Evolutionary conservation across 164 flowering plant genomes (phyloP).

Genomic region (Magnolia sinica): DNA sequence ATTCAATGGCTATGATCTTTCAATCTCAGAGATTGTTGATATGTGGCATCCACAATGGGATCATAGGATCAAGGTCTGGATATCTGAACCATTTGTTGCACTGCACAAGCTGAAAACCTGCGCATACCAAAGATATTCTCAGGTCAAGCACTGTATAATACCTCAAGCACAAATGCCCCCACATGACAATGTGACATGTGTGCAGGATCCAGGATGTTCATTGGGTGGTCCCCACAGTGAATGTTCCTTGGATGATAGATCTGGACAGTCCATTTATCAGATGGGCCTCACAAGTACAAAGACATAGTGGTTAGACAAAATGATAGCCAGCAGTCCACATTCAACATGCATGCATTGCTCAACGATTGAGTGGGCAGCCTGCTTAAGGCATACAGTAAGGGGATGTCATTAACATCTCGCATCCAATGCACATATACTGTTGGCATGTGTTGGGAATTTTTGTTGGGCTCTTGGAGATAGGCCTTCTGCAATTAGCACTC

Average conservation of each 20-base stretch:
- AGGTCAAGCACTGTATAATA: not conserved
- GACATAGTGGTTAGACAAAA: no score
- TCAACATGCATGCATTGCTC: not conserved
- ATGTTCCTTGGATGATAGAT: not conserved
- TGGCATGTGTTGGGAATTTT: not conserved
- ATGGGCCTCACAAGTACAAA: no score
- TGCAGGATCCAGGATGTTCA: not conserved
- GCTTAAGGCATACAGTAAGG: not conserved
- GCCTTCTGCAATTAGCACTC: not conserved
- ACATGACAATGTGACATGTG: not conserved
- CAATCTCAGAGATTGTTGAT: no score
- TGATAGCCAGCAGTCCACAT: not conserved
- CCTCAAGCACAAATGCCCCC: not conserved
- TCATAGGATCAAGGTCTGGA: not conserved
- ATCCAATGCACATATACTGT: not conserved
- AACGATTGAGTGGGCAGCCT: not conserved
- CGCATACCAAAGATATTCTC: not conserved
- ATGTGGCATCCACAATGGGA: no score
- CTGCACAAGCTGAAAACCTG: not conserved
- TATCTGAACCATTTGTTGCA: not conserved
- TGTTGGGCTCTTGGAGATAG: not conserved
- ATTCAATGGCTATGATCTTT: no score
- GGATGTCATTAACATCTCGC: not conserved
- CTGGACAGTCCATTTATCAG: no score
- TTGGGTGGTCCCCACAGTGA: not conserved